Evolutionary conservation across 768 basidiomycete genomes (phyloP), one percentile per base, ranked within the genome.

Genomic region (Panus rudis): DNA sequence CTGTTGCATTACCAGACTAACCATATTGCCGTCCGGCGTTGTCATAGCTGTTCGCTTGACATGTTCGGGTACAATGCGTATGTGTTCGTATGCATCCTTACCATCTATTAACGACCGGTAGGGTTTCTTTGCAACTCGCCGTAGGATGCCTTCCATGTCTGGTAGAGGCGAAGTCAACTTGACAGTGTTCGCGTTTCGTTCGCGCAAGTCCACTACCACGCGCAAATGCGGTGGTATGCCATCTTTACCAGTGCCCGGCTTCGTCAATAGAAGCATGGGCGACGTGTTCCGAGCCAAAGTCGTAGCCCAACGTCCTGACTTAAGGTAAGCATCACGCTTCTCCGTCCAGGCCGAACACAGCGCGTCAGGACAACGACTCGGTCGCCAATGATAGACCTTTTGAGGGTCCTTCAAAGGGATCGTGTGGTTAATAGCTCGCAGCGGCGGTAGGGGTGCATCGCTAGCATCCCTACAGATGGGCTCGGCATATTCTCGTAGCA

Each of bases 11-110:
- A 73, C 68, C 0, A 55, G 44, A 28, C 67, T 69, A 2, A 61
- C 62, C 66, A 74, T 72, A 22, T 62, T 72, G 0, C 72, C 71
- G 41, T 53, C 51, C 16, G 54, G 48, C 5, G 56, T 61, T 2
- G 52, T 52, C 25, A 61, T 57, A 0, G 61, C 43, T 0, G 63
- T 62, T 0, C 49, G 45, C 1, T 22, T 25, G 1, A 63, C 58
- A 24, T 63, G 48, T 0, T 61, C 57, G 0, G 52, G 55, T 2
- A 32, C 37, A 5, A 63, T 39, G 0, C 56, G 48, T 6, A 66
- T 61, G 30, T 63, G 62, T 25, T 67, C 58, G 37, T 62, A 66
- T 0, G 61, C 57, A 16, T 61, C 58, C 28, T 60, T 55, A 4
- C 58, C 52, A 42, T 67, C 61, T 0, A 66, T 32, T 8, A 58